Conservation (phyloP, 805 yeast genomes). For the Schwanniomyces yamadae region DNA sequence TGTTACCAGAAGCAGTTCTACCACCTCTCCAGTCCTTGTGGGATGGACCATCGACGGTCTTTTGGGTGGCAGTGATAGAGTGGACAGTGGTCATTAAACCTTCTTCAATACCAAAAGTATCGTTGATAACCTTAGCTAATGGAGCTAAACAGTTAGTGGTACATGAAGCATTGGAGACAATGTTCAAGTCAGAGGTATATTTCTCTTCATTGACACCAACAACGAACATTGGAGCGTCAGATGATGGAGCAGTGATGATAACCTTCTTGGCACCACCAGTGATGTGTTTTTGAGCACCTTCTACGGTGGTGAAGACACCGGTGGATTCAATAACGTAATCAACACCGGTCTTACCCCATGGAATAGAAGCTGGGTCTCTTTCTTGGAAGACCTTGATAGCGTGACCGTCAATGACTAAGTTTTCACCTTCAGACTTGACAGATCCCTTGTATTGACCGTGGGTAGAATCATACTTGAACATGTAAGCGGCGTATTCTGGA, state of each 20-base stretch:
- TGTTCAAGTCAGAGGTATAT: conserved; percentile 71
- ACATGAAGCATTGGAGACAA: conserved; percentile 91
- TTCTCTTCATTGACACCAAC: conserved; percentile 84
- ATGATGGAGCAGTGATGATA: conserved; percentile 89
- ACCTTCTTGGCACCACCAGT: conserved; percentile 95
- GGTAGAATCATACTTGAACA: conserved; percentile 94
- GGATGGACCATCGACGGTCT: conserved; percentile 96
- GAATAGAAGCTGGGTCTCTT: conserved; percentile 81
- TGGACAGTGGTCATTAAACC: conserved; percentile 96
- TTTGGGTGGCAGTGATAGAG: conserved; percentile 94
- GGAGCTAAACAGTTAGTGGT: conserved; percentile 96
- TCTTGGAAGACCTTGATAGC: conserved; percentile 70
- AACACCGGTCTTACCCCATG: conserved; percentile 84
- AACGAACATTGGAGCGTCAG: conserved; percentile 94
- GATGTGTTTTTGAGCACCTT: conserved; percentile 80
- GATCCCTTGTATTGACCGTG: conserved; percentile 84
- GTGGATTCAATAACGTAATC: conserved; percentile 90
- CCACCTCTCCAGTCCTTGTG: conserved; percentile 99
- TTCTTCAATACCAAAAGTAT: conserved; percentile 81
- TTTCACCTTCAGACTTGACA: conserved; percentile 57
- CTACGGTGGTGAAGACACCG: conserved; percentile 86
- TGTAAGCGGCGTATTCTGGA: conserved; percentile 88
- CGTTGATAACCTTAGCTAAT: conserved; percentile 85
- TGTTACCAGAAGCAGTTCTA: conserved; percentile 93
- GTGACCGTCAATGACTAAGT: conserved; percentile 67